Evolutionary conservation across 208 protist species (phyloP).

Genomic region (Trypanosoma conorhini): DNA sequence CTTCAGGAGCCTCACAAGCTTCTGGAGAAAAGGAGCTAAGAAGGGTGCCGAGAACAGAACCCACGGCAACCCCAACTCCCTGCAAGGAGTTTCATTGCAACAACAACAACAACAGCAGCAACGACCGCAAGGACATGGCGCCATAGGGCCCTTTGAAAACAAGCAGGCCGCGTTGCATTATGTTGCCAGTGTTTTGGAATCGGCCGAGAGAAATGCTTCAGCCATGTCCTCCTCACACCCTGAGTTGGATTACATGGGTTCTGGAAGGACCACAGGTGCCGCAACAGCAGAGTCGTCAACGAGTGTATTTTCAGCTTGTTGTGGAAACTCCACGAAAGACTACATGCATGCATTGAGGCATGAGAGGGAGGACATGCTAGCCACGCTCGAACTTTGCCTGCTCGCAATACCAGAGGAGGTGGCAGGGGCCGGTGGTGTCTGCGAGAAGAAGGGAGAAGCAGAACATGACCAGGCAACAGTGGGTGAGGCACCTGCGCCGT

Average conservation of each 20-base stretch:
- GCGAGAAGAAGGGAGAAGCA: neutral
- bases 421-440: neutral
- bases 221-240: no score
- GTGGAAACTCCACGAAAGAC: neutral
- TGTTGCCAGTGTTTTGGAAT: slow-evolving; percentile 47
- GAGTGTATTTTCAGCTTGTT: neutral
- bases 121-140: neutral
- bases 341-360: slow-evolving; percentile 25
- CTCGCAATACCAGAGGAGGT: slow-evolving; percentile 51
- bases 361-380: slow-evolving; percentile 71
- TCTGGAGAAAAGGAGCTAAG: slow-evolving; percentile 20
- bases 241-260: neutral
- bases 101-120: neutral
- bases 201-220: slow-evolving; percentile 6
- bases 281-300: neutral
- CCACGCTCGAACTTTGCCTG: slow-evolving; percentile 79
- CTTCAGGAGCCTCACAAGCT: slow-evolving; percentile 19
- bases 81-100: neutral
- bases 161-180: slow-evolving; percentile 64
- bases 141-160: slow-evolving; percentile 11
- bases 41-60: neutral
- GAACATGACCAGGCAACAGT: neutral
- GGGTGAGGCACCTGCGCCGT: neutral
- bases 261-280: neutral
- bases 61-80: neutral